Percentiles rank a stretch among this genome's conserved stretches.
These are phyloP conservation scores for Climacium dendroides DNA, from an alignment of 225 moss, liverwort and hornwort genomes.

Conservation along the genomic window DNA sequence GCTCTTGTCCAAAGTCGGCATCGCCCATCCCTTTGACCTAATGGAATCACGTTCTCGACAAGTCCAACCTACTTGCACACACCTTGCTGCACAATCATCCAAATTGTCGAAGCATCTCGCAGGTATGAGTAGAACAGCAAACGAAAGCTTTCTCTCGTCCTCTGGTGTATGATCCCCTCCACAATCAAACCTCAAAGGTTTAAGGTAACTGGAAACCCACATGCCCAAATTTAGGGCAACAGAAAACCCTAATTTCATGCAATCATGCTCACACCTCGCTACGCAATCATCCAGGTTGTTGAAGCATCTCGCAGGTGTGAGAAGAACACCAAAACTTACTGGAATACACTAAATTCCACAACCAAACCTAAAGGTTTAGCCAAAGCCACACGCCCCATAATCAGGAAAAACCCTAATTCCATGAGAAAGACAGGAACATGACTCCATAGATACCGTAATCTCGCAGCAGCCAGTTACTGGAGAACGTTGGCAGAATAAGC, in stretches of 20 bases:
- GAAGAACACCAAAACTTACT: background rate
- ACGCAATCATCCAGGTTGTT: background rate
- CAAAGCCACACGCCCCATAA: background rate
- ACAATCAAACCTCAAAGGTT: background rate
- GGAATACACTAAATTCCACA: background rate
- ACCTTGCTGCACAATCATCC: background rate
- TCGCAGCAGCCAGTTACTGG: background rate
- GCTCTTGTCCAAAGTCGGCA: background rate
- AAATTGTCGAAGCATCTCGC: background rate
- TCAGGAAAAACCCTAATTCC: background rate
- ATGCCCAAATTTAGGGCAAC: background rate
- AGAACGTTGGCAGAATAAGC: background rate
- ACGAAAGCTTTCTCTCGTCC: background rate
- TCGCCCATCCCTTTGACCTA: conserved; percentile 1
- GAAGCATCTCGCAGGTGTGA: background rate
- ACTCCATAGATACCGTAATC: background rate
- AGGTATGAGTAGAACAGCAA: background rate
- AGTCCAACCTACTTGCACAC: background rate
- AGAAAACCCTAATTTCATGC: background rate
- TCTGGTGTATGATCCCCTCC: background rate
- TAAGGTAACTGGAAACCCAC: too few species aligned
- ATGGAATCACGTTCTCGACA: background rate
- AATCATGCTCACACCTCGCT: background rate
- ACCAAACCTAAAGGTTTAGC: background rate
- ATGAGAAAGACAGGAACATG: background rate